These are phyloP conservation scores for Apiotrichum laibachii DNA, from an alignment of 1,284 basidiomycete species.

Conservation along the genomic window DNA sequence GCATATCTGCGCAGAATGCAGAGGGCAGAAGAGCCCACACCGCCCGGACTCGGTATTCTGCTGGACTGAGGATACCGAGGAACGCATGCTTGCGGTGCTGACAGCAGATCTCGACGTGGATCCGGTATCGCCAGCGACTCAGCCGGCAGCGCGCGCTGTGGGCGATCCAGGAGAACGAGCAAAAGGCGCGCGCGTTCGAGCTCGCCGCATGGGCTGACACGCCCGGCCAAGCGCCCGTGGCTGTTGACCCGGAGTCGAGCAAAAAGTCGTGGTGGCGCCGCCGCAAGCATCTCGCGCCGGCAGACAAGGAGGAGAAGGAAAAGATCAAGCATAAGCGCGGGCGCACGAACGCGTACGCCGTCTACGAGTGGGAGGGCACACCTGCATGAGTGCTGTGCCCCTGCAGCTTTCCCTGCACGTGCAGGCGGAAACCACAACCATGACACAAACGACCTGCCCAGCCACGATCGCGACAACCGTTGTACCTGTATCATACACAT, in stretches of 20 bases:
- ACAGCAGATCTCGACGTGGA: slow-evolving; percentile 40
- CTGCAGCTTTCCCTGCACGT: too few species aligned
- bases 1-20: too few species aligned
- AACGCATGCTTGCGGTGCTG: background rate
- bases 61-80: too few species aligned
- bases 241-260: background rate
- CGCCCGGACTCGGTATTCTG: too few species aligned
- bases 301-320: slow-evolving; percentile 23
- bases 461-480: too few species aligned
- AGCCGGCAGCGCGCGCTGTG: slow-evolving; percentile 32
- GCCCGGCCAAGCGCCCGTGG: slow-evolving; percentile 35
- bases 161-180: slow-evolving; percentile 31
- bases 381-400: slow-evolving; percentile 18
- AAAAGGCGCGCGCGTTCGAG: slow-evolving; percentile 42
- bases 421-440: too few species aligned
- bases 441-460: too few species aligned
- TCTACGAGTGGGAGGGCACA: slow-evolving; percentile 49
- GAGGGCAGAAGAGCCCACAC: too few species aligned
- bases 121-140: slow-evolving; percentile 36
- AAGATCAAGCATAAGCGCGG: slow-evolving; percentile 32
- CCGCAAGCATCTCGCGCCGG: background rate
- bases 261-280: slow-evolving; percentile 19
- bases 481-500: background rate
- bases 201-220: slow-evolving; percentile 47
- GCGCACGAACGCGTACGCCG: slow-evolving; percentile 43